Conservation (phyloP, 768 basidiomycete species). For the Xerocomus potaroensis region DNA sequence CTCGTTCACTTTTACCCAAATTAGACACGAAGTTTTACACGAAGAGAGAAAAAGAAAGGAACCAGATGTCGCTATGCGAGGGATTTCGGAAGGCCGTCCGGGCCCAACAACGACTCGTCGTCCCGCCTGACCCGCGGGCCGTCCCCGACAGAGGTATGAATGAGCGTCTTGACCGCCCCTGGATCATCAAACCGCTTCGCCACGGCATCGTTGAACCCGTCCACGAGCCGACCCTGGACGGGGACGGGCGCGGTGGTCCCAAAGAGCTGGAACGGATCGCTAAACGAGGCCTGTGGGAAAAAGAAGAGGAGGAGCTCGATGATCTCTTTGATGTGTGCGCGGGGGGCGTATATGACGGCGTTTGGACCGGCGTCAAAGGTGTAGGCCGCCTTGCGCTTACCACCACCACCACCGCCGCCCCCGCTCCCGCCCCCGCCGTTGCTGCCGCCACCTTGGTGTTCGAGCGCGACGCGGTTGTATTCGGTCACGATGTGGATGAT, state of each 20-base stretch:
- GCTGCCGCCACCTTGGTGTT: too few species aligned
- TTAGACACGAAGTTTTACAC: too few species aligned
- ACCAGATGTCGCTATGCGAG: conserved; percentile 36
- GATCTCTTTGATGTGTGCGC: conserved; percentile 75
- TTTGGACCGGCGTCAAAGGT: conserved; percentile 99
- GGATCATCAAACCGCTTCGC: conserved; percentile 66
- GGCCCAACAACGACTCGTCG: conserved; percentile 62
- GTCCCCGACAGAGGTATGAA: conserved; percentile 90
- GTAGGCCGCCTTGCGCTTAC: conserved; percentile 82
- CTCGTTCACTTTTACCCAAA: too few species aligned
- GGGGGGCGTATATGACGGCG: conserved; percentile 89
- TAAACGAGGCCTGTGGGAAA: conserved; percentile 83
- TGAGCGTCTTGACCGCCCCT: conserved; percentile 83
- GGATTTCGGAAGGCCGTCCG: conserved; percentile 65
- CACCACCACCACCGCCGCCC: too few species aligned
- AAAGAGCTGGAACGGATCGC: conserved; percentile 71
- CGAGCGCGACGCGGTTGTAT: conserved; percentile 78
- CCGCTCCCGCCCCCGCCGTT: too few species aligned
- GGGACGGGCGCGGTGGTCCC: conserved; percentile 33
- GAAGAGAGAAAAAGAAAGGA: too few species aligned
- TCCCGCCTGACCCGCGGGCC: conserved; percentile 70
- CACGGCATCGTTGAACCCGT: conserved; percentile 77
- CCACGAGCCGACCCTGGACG: conserved; percentile 48
- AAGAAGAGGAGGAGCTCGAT: conserved; percentile 70
- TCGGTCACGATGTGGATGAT: conserved; percentile 90